Conservation (phyloP, 148 eudicot genomes). For the Cornus suecica region DNA sequence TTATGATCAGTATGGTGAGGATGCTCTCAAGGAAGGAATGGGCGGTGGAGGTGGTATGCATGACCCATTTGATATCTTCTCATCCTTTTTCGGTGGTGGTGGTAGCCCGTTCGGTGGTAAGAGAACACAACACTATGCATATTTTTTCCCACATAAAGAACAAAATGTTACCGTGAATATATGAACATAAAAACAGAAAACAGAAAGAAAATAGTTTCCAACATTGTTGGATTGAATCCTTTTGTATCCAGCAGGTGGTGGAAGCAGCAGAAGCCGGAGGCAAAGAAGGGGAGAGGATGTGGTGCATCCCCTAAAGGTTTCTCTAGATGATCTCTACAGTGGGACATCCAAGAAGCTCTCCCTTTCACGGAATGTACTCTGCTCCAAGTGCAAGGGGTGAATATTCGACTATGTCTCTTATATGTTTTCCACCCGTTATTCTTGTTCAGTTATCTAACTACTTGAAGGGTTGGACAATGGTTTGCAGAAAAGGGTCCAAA, state of each 20-base stretch:
- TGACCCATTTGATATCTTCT: slow-evolving; percentile 58
- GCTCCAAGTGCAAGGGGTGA: slow-evolving; percentile 54
- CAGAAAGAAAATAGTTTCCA: not conserved
- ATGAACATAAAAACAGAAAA: too few species aligned
- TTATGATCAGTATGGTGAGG: slow-evolving; percentile 64
- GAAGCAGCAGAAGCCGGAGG: slow-evolving; percentile 58
- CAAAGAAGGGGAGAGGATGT: slow-evolving; percentile 66
- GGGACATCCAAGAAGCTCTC: slow-evolving; percentile 57
- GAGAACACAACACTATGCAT: not conserved
- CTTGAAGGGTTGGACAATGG: not conserved
- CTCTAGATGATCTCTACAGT: slow-evolving; percentile 45
- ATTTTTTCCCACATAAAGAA: too few species aligned
- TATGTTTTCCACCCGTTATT: not conserved
- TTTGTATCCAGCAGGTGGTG: slow-evolving; percentile 39
- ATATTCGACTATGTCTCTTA: not conserved
- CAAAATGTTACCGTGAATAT: too few species aligned
- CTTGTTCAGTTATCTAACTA: not conserved
- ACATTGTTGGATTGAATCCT: not conserved
- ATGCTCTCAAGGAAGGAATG: slow-evolving; percentile 69
- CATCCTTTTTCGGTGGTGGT: slow-evolving; percentile 58
- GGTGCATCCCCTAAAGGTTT: slow-evolving; percentile 51
- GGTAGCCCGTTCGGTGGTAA: slow-evolving; percentile 55
- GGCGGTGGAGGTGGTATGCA: slow-evolving; percentile 49
- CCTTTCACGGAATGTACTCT: slow-evolving; percentile 48
- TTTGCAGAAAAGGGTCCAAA: slow-evolving; percentile 51